Percentiles rank a stretch among this genome's conserved stretches.
Evolutionary conservation across 768 basidiomycete species (phyloP).

Genomic region (Amanita exitialis): DNA sequence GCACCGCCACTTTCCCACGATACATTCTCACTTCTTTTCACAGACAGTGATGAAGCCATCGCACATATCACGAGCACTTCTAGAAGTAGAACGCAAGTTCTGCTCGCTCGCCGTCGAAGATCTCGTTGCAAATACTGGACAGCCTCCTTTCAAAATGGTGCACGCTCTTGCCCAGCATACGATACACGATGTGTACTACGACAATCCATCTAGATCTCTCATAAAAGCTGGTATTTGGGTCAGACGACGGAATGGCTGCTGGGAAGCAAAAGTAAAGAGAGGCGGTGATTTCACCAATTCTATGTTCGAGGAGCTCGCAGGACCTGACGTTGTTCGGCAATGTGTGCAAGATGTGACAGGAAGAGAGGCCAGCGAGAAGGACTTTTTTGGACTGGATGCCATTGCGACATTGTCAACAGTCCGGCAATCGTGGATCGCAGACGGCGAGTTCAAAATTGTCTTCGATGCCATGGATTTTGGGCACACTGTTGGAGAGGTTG

Average conservation of each 20-base stretch:
- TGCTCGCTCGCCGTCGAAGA: slow-evolving; percentile 2
- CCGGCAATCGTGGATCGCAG: slow-evolving; percentile 2
- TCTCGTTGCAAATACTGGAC: slow-evolving; percentile 3
- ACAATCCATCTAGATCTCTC: slow-evolving; percentile 1
- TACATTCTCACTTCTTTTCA: not conserved
- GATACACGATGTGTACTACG: slow-evolving; percentile 2
- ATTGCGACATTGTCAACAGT: slow-evolving; percentile 1
- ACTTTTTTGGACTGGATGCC: slow-evolving; percentile 3
- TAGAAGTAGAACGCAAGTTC: slow-evolving; percentile 4
- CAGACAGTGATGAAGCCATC: slow-evolving; percentile 3
- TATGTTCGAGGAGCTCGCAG: slow-evolving; percentile 3
- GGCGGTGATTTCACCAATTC: slow-evolving; percentile 4
- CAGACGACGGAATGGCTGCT: not conserved
- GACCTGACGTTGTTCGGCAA: not conserved
- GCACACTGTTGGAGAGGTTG: slow-evolving; percentile 3
- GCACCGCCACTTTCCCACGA: not conserved
- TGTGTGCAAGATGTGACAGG: not conserved
- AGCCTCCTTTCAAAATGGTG: slow-evolving; percentile 1
- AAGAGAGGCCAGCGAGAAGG: not conserved
- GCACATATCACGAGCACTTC: not conserved
- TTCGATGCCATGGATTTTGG: slow-evolving; percentile 1
- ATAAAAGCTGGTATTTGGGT: slow-evolving; percentile 2
- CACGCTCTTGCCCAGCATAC: not conserved
- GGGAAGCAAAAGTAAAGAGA: slow-evolving; percentile 4
- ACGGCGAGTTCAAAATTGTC: slow-evolving; percentile 2